A percentile compares a stretch with the other conserved stretches of the same genome.
phyloP scores from a whole-genome alignment of 2,329 filamentous ascomycete genomes.

The Penicillium nordicum region DNA sequence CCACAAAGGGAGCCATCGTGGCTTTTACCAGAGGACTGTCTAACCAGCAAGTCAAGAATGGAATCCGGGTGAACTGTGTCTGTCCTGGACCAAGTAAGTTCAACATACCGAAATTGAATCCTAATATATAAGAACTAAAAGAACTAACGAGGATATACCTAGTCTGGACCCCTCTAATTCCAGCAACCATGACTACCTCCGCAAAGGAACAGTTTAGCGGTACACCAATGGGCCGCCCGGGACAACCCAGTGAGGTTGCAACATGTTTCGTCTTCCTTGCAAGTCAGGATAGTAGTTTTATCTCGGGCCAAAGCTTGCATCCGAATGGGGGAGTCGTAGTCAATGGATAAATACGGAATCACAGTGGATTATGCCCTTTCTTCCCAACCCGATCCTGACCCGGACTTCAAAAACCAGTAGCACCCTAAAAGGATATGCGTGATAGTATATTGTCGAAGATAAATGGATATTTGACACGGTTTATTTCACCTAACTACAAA shows the following conservation, averaged over 20 bases:
- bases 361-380: too few species aligned
- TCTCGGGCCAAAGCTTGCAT: conserved; percentile 68
- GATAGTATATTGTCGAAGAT: background rate
- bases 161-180: conserved; percentile 73
- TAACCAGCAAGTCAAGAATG: conserved; percentile 68
- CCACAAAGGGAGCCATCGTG: conserved; percentile 70
- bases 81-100: conserved; percentile 64
- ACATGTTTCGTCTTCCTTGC: conserved; percentile 79
- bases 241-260: conserved; percentile 76
- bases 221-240: conserved; percentile 71
- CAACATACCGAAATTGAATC: too few species aligned
- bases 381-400: background rate
- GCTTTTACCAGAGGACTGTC: conserved; percentile 73
- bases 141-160: too few species aligned
- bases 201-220: conserved; percentile 68
- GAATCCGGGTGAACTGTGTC: conserved; percentile 72
- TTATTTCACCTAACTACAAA: background rate
- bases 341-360: conserved; percentile 37
- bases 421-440: background rate
- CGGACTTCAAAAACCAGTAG: background rate
- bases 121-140: too few species aligned
- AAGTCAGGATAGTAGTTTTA: conserved; percentile 66
- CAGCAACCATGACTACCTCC: conserved; percentile 66
- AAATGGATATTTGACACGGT: background rate
- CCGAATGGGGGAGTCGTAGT: conserved; percentile 59